phyloP scores from a whole-genome alignment of 1,284 basidiomycete species.

The Rugosomyces carneus region DNA sequence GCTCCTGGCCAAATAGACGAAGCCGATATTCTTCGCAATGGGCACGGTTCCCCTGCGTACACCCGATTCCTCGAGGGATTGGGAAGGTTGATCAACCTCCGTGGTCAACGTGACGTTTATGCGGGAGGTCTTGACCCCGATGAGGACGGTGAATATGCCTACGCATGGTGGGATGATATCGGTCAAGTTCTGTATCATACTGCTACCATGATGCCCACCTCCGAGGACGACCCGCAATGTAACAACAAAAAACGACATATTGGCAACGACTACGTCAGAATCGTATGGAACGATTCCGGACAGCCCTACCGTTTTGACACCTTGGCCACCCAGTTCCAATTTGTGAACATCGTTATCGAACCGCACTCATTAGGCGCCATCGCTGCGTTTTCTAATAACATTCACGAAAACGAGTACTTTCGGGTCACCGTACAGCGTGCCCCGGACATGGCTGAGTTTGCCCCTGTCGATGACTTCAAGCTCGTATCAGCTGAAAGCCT shows the following conservation, averaged over 20 bases:
- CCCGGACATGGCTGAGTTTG: constrained; percentile 85
- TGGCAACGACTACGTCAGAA: constrained; percentile 92
- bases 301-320: constrained; percentile 87
- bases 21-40: constrained; percentile 84
- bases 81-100: constrained; percentile 85
- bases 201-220: constrained; percentile 94
- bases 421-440: constrained; percentile 85
- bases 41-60: constrained; percentile 92
- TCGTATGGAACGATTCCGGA: constrained; percentile 97
- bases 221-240: constrained; percentile 57
- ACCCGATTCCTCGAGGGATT: constrained; percentile 88
- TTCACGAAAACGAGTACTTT: constrained; percentile 88
- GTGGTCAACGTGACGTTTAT: constrained; percentile 91
- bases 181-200: constrained; percentile 94
- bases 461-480: constrained; percentile 88
- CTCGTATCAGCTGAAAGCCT: constrained; percentile 83
- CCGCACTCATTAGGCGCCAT: constrained; percentile 85
- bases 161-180: constrained; percentile 99
- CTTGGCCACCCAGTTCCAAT: constrained; percentile 90
- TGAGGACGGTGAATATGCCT: constrained; percentile 90
- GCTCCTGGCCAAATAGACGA: constrained; percentile 88
- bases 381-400: constrained; percentile 70
- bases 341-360: constrained; percentile 95
- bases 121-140: constrained; percentile 87
- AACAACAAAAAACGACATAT: constrained; percentile 89